Conservation (phyloP, 1,284 basidiomycete genomes). For the Microstroma glucosiphilum region DNA sequence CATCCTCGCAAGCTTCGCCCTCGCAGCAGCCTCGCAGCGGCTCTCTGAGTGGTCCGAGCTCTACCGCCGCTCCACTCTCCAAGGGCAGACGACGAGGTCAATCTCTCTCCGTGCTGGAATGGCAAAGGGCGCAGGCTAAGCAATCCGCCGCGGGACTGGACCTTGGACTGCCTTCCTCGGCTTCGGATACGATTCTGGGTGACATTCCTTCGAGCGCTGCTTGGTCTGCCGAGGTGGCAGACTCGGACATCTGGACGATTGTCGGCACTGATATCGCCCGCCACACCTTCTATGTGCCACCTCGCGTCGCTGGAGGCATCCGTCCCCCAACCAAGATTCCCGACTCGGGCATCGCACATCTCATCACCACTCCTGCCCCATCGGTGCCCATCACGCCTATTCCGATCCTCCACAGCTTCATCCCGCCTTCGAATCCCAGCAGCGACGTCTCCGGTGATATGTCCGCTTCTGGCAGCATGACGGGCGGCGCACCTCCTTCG, state of each 20-base stretch:
- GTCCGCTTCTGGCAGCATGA: constrained; percentile 63
- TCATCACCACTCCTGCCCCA: constrained; percentile 45
- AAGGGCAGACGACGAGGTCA: constrained; percentile 36
- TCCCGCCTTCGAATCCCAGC: constrained; percentile 13
- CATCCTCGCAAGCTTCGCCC: constrained; percentile 20
- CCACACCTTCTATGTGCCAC: constrained; percentile 52
- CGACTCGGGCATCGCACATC: constrained; percentile 26
- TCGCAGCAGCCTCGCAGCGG: too few species aligned
- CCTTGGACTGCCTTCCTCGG: constrained; percentile 19
- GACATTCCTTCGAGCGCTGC: constrained; percentile 22
- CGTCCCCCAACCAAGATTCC: constrained; percentile 17
- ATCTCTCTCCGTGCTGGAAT: constrained; percentile 33
- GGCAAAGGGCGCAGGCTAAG: constrained; percentile 24
- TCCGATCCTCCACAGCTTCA: constrained; percentile 68
- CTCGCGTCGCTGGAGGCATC: constrained; percentile 30
- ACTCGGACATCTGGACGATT: constrained; percentile 83
- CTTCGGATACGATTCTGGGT: constrained; percentile 27
- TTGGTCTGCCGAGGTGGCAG: constrained; percentile 14
- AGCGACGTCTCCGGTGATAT: background rate
- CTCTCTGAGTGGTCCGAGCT: too few species aligned
- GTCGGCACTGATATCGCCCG: constrained; percentile 63
- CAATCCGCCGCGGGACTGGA: constrained; percentile 9
- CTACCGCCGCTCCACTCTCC: constrained; percentile 14
- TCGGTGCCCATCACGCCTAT: constrained; percentile 52
- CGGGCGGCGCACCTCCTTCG: constrained; percentile 10